Conservation (phyloP, 2,329 filamentous ascomycete species). For the Fusarium sp. region DNA sequence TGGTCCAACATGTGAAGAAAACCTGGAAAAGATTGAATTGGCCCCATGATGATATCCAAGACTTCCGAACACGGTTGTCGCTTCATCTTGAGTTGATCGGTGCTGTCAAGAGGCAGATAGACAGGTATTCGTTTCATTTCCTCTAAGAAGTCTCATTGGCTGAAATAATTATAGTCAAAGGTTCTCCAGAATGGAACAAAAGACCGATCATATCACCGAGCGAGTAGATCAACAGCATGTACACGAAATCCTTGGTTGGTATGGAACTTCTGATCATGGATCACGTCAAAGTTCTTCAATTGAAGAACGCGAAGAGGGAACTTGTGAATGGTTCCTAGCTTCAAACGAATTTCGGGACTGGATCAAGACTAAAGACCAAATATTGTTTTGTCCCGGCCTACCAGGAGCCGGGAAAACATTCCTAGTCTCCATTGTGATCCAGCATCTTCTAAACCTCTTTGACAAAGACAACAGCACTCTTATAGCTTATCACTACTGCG, state of each 20-base stretch:
- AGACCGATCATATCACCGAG: background rate
- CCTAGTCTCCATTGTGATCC: background rate
- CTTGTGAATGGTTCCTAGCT: background rate
- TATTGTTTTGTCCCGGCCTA: background rate
- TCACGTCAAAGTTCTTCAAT: background rate
- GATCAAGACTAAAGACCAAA: background rate
- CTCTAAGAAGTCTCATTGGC: background rate
- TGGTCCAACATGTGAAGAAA: too few species aligned
- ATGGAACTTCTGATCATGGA: background rate
- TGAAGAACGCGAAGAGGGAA: background rate
- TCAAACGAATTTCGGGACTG: background rate
- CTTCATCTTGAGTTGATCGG: accelerated
- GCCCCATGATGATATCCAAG: too few species aligned
- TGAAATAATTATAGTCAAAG: background rate
- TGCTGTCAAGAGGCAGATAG: background rate
- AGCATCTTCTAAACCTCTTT: too few species aligned
- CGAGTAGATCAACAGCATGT: background rate
- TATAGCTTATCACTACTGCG: background rate
- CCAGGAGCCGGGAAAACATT: background rate
- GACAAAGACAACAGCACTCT: too few species aligned
- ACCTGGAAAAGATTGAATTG: too few species aligned
- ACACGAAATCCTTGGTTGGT: background rate
- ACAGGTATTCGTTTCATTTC: background rate
- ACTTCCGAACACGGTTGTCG: background rate
- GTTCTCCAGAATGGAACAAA: background rate